A percentile compares a stretch with the other conserved stretches of the same genome.
Conservation (phyloP, 768 basidiomycete species). For the Boletus subparvulus region DNA sequence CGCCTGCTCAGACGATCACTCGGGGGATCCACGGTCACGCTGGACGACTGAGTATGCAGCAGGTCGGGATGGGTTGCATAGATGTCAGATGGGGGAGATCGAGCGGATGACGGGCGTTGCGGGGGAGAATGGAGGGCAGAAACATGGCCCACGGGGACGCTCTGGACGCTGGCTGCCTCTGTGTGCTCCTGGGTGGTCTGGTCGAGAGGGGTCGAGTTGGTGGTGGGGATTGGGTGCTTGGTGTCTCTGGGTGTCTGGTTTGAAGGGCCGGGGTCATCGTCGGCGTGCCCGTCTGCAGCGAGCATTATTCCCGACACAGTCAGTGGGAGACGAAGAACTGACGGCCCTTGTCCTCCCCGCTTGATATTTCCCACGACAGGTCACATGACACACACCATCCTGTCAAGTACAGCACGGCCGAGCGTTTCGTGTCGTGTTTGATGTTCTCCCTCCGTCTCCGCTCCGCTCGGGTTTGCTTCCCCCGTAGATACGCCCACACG, state of each 20-base stretch:
- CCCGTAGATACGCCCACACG: slow-evolving; percentile 19
- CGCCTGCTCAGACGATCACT: slow-evolving; percentile 42
- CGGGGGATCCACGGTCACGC: slow-evolving; percentile 19
- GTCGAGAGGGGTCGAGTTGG: slow-evolving; percentile 34
- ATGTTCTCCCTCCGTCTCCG: slow-evolving; percentile 11
- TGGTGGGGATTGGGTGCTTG: neutral
- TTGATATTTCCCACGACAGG: slow-evolving; percentile 12
- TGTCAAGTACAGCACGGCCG: too few species aligned
- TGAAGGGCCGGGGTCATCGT: slow-evolving; percentile 2
- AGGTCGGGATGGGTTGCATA: neutral
- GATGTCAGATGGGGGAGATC: slow-evolving; percentile 18
- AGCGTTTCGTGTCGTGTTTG: too few species aligned
- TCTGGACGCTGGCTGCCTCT: slow-evolving; percentile 58
- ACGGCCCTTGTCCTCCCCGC: neutral
- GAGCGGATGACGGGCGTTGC: slow-evolving; percentile 36
- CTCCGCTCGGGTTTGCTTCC: neutral
- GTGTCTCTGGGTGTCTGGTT: neutral
- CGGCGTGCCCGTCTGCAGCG: neutral
- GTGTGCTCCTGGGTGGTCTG: slow-evolving; percentile 36
- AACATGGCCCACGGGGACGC: slow-evolving; percentile 56
- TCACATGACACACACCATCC: slow-evolving; percentile 6
- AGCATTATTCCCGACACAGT: slow-evolving; percentile 3
- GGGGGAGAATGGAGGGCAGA: slow-evolving; percentile 38
- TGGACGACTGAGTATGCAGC: slow-evolving; percentile 12
- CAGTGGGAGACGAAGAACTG: slow-evolving; percentile 6